Base-by-base conservation (phyloP, 192 early-diverging fungal species). In the Umbelopsis vinacea region DNA sequence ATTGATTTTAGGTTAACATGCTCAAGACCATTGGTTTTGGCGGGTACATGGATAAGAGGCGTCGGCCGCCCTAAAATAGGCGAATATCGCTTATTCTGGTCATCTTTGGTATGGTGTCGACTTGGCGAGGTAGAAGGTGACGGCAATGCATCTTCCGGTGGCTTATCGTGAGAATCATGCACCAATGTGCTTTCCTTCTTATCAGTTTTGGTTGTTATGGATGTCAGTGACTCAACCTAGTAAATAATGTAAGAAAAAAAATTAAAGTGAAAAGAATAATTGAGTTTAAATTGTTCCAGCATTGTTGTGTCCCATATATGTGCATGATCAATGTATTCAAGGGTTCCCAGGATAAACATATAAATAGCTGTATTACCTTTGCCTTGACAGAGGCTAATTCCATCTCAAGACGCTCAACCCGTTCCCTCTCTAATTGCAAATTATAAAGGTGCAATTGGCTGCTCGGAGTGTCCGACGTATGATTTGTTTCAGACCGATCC, bases 11-110 rank as follows among this genome's bases (percentile, higher is more conserved):
- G 12, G 15, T 37, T 35, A 19, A 63, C 19, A 1, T 19, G 26
- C 19, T 21, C n/a, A 15, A 15, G 15, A n/a, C 1, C 15, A 63
- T 37, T 12, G 33, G 33, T 19, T 12, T 63, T 35, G 15, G 29
- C 24, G 15, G 33, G 33, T 0, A 63, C 57, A 11, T 63, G 57
- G 15, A 14, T 63, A 7, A 63, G 33, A 22, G 57, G 57, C 57
- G 57, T 63, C 17, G 57, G 57, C 5, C 17, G 57, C 1, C 12
- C 57, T 37, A 63, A 14, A 63, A 38, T 63, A 63, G 57, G 57
- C 57, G 57, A 63, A 63, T 63, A 63, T 63, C 57, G 57, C 57
- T 63, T 29, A 17, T 63, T 63, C 35, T 29, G 57, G 57, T 63
- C 2, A 37, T 37, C 57, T 0, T 14, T 19, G 29, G 14, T 17